A percentile compares a stretch with the other conserved stretches of the same genome.
These are phyloP conservation scores for Aeschynomene evenia DNA, from an alignment of 306 rosid genomes.

Conservation along the genomic window DNA sequence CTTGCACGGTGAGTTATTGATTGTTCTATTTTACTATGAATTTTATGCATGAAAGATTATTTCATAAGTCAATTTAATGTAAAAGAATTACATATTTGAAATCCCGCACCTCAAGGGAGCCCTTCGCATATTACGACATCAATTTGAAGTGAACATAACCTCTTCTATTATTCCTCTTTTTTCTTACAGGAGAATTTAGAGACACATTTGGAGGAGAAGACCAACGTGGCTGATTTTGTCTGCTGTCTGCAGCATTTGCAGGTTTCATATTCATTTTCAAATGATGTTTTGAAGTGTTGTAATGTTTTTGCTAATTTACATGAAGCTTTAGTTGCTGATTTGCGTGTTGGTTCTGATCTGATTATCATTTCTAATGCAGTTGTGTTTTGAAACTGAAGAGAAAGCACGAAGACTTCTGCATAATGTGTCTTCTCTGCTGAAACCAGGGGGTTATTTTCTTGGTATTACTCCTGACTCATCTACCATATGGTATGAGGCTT, in stretches of 20 bases:
- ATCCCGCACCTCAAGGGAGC: neutral
- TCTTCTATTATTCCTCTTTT: neutral
- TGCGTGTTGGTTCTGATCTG: neutral
- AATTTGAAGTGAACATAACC: neutral
- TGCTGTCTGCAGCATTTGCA: slow-evolving; percentile 98
- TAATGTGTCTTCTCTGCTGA: slow-evolving; percentile 80
- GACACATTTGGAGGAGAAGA: slow-evolving; percentile 61
- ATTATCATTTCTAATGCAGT: slow-evolving; percentile 50
- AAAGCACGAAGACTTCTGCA: slow-evolving; percentile 78
- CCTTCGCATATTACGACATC: neutral
- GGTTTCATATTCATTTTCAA: slow-evolving; percentile 43
- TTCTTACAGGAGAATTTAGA: slow-evolving; percentile 63
- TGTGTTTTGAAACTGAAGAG: slow-evolving; percentile 92
- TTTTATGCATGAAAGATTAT: neutral
- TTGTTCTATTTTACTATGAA: neutral
- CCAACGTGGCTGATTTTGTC: slow-evolving; percentile 64
- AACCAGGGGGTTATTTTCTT: slow-evolving; percentile 97
- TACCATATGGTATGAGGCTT: slow-evolving; percentile 85
- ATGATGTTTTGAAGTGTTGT: neutral
- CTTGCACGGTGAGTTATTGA: slow-evolving; percentile 55
- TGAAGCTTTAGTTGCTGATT: neutral
- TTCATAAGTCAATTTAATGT: neutral
- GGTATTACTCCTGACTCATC: slow-evolving; percentile 99
- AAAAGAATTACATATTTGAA: neutral
- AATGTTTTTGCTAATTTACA: neutral